phyloP scores from a whole-genome alignment of 257 asterid species.

The Haberlea rhodopensis region DNA sequence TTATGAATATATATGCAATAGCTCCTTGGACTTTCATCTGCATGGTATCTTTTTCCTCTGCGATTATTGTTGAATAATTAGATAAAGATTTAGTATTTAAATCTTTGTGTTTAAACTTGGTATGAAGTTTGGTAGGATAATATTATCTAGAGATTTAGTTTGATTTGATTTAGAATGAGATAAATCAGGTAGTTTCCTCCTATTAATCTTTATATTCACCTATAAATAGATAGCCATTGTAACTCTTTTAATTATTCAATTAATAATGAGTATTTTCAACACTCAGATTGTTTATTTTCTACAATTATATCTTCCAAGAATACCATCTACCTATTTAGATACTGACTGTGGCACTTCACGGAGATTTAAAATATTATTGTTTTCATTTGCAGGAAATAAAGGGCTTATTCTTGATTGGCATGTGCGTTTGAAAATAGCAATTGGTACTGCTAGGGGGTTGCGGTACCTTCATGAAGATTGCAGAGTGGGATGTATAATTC shows the following conservation, averaged over 20 bases:
- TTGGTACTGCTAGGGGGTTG: slow-evolving; percentile 90
- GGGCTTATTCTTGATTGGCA: slow-evolving; percentile 55
- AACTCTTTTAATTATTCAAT: too few relatives aligned
- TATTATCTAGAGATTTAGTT: too few relatives aligned
- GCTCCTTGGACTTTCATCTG: slow-evolving; percentile 77
- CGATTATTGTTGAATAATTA: too few relatives aligned
- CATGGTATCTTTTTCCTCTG: slow-evolving; percentile 50
- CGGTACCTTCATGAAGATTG: slow-evolving; percentile 95
- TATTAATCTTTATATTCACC: too few relatives aligned
- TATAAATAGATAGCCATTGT: too few relatives aligned
- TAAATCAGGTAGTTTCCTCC: too few relatives aligned
- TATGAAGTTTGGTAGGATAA: too few relatives aligned
- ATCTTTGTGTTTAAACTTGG: too few relatives aligned
- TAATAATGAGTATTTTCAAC: too few relatives aligned
- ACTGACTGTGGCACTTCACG: slow-evolving; percentile 6
- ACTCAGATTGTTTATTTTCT: too few relatives aligned
- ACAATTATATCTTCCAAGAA: background rate
- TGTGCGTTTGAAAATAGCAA: slow-evolving; percentile 69
- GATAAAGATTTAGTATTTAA: too few relatives aligned
- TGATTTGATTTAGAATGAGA: too few relatives aligned
- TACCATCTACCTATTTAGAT: background rate
- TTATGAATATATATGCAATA: slow-evolving; percentile 81
- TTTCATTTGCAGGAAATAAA: slow-evolving; percentile 46
- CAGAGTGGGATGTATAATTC: slow-evolving; percentile 84
- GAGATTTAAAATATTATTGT: background rate